Evolutionary conservation across 2,329 filamentous ascomycete genomes (phyloP).

Genomic region (Samsoniella hepiali): DNA sequence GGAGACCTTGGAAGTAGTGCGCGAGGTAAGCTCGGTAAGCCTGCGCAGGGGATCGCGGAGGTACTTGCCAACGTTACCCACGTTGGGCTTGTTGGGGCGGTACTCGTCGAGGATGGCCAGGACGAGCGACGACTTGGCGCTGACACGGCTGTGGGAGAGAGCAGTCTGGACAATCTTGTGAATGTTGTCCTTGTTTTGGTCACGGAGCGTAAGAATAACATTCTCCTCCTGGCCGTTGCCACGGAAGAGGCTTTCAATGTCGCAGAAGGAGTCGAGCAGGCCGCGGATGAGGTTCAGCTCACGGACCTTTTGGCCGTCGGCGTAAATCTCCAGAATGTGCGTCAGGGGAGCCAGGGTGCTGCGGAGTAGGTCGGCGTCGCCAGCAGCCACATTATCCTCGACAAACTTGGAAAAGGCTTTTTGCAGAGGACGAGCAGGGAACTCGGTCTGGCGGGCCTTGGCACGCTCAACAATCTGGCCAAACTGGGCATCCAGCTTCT

Average conservation of each 20-base stretch:
- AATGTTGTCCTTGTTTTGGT: slow-evolving; percentile 94
- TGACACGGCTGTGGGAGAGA: slow-evolving; percentile 88
- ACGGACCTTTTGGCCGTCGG: slow-evolving; percentile 84
- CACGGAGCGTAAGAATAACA: slow-evolving; percentile 87
- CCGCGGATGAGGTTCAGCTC: slow-evolving; percentile 79
- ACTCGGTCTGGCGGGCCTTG: slow-evolving; percentile 74
- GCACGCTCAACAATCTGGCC: slow-evolving; percentile 83
- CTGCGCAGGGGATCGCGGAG: slow-evolving; percentile 79
- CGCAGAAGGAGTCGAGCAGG: slow-evolving; percentile 77
- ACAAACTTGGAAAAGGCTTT: slow-evolving; percentile 87
- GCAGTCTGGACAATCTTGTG: slow-evolving; percentile 81
- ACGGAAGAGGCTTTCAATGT: slow-evolving; percentile 84
- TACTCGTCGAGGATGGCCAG: slow-evolving; percentile 92
- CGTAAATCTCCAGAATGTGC: slow-evolving; percentile 74
- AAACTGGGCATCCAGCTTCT: slow-evolving; percentile 81
- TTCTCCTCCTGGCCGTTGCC: slow-evolving; percentile 88
- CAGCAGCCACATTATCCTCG: slow-evolving; percentile 74
- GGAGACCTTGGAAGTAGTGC: slow-evolving; percentile 86
- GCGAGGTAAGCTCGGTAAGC: slow-evolving; percentile 80
- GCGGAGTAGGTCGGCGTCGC: slow-evolving; percentile 71
- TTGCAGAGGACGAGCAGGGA: slow-evolving; percentile 82
- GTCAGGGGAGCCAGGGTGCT: slow-evolving; percentile 70
- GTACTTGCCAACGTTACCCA: slow-evolving; percentile 83
- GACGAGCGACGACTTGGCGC: slow-evolving; percentile 89
- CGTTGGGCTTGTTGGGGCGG: slow-evolving; percentile 87